Evolutionary conservation across 192 early-diverging fungal genomes (phyloP), one percentile per base, ranked within the genome.

Genomic region (Coemansia sp.): DNA sequence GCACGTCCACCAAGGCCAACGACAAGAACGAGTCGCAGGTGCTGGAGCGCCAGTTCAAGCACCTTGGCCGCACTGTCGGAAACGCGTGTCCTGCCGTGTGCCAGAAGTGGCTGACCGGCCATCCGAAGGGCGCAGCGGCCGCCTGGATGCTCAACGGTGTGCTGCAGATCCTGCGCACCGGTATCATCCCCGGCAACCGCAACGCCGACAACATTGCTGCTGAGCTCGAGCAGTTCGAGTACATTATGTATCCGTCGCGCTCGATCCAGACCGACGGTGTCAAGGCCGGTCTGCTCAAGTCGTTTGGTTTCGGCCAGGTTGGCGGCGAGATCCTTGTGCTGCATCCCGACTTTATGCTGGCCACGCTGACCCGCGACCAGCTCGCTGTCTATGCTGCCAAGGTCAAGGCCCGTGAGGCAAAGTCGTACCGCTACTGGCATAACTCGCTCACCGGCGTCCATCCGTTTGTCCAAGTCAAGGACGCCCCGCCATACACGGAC

Each of bases 61-160:
- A 74, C 12, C 47, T 74, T 19, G 72, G 72, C 15, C 72, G 72
- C 56, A 74, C 72, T 45, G 60, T 67, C 1, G 72, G 72, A 23
- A 68, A 74, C 38, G 67, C 67, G n/a, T 68, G 67, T 61, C 72
- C 72, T 37, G 61, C 67, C 11, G 32, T 74, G 23, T 74, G 72
- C 67, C 72, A 74, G 53, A 74, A 74, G 61, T 73, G 71, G 71
- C 65, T 73, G 53, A 73, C 71, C 1, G 71, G 71, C 13, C 72
- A 76, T 19, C 93, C 95, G 67, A 97, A 97, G 89, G 95, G 92
- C 64, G 91, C 95, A 32, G 94, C 95, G 41, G 95, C 95, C 58
- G 92, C 92, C n/a, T 97, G 94, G 93, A 97, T 97, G 94, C 85
- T 92, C 75, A 96, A 95, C 85, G 93, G 94, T 64, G 86, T 92